phyloP scores from a whole-genome alignment of 2,329 filamentous ascomycete genomes.

The Fusarium tupiense region DNA sequence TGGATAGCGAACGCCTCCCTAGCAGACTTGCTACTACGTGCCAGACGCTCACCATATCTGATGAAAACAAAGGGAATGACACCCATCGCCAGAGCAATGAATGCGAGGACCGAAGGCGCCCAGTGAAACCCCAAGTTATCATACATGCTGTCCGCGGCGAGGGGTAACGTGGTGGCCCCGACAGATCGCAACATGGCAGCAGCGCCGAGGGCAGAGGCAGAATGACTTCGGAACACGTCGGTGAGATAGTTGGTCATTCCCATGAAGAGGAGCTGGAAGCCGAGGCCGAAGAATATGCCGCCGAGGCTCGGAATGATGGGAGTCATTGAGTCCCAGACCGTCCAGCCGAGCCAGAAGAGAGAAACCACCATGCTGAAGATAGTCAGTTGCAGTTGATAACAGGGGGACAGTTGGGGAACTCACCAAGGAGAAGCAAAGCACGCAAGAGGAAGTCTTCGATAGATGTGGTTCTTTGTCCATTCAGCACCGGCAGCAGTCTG shows the following conservation, averaged over 20 bases:
- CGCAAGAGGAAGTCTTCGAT: constrained; percentile 52
- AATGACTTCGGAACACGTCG: constrained; percentile 47
- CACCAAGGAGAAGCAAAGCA: constrained; percentile 71
- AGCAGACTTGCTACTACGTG: constrained; percentile 42
- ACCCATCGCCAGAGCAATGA: constrained; percentile 46
- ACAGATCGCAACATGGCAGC: constrained; percentile 48
- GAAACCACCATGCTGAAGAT: constrained; percentile 61
- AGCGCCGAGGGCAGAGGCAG: constrained; percentile 49
- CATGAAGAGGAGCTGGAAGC: constrained; percentile 49
- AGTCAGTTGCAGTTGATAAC: not conserved
- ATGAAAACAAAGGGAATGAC: constrained; percentile 48
- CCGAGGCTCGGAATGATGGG: constrained; percentile 52
- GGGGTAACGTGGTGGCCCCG: constrained; percentile 47
- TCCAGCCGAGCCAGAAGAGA: constrained; percentile 70
- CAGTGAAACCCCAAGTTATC: constrained; percentile 47
- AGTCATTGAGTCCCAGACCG: constrained; percentile 52
- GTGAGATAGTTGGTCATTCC: constrained; percentile 50
- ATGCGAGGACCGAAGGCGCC: constrained; percentile 49
- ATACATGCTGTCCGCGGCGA: constrained; percentile 48
- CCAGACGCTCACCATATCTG: constrained; percentile 44
- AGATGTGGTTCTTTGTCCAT: constrained; percentile 48
- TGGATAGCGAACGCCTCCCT: constrained; percentile 37
- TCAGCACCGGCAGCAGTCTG: constrained; percentile 38
- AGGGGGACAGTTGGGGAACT: constrained; percentile 48
- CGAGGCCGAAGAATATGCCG: constrained; percentile 55